Percentiles rank a stretch among this genome's conserved stretches.
Evolutionary conservation across 2,329 filamentous ascomycete species (phyloP).

Genomic region (Penicillium sp.): DNA sequence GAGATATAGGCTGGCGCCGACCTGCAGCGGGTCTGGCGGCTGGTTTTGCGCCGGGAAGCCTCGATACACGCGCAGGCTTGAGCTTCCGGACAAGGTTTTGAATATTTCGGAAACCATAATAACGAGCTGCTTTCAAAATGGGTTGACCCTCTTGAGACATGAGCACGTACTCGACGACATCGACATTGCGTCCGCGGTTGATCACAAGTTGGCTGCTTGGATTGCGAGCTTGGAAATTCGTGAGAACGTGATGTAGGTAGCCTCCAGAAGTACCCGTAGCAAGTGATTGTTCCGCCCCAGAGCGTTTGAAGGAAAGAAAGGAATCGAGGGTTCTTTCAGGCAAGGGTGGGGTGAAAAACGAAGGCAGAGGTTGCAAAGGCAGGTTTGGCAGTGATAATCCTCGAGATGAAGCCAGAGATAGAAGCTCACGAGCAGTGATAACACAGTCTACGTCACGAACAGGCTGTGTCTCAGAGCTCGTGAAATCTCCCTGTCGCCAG

Average conservation of each 20-base stretch:
- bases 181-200: slow-evolving; percentile 77
- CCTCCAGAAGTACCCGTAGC: slow-evolving; percentile 81
- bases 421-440: slow-evolving; percentile 90
- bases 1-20: slow-evolving; percentile 32
- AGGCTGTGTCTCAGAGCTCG: slow-evolving; percentile 41
- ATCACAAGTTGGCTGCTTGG: slow-evolving; percentile 70
- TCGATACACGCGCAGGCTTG: slow-evolving; percentile 73
- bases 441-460: slow-evolving; percentile 95
- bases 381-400: slow-evolving; percentile 73
- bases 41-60: slow-evolving; percentile 72
- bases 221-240: slow-evolving; percentile 67
- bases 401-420: slow-evolving; percentile 82
- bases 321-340: slow-evolving; percentile 67
- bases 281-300: slow-evolving; percentile 41
- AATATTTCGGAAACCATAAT: slow-evolving; percentile 97
- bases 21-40: slow-evolving; percentile 26
- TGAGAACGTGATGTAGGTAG: slow-evolving; percentile 80
- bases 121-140: slow-evolving; percentile 78
- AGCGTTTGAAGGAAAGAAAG: slow-evolving; percentile 69
- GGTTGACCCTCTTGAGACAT: slow-evolving; percentile 54
- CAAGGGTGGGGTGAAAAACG: slow-evolving; percentile 56
- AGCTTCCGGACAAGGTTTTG: slow-evolving; percentile 93
- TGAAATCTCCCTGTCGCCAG: slow-evolving; percentile 54
- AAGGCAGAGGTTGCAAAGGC: slow-evolving; percentile 56
- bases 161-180: slow-evolving; percentile 83